These are phyloP conservation scores for Hymenoscyphus albidus DNA, from an alignment of 2,329 filamentous ascomycete species.

Conservation along the genomic window DNA sequence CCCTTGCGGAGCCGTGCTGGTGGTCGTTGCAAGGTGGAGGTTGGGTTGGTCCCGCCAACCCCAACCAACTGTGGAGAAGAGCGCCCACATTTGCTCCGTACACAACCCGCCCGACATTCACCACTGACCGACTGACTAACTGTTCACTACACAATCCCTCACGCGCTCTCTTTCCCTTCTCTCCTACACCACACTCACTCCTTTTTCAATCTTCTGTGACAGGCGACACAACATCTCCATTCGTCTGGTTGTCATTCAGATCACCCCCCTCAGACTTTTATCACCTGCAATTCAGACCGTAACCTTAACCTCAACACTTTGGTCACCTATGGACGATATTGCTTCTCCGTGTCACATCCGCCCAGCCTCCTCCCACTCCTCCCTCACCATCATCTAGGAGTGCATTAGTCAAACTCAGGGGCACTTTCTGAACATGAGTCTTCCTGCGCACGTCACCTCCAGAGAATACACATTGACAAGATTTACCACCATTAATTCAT, in stretches of 20 bases:
- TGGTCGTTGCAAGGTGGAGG: not conserved
- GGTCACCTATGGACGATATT: not conserved
- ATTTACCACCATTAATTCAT: not conserved
- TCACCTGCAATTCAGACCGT: no score
- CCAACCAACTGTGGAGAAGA: no score
- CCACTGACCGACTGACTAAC: not conserved
- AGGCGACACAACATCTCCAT: not conserved
- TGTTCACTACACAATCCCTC: not conserved
- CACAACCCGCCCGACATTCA: not conserved
- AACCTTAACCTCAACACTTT: no score
- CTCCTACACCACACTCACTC: no score
- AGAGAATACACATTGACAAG: slow-evolving; percentile 1
- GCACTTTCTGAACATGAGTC: not conserved
- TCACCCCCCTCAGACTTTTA: not conserved
- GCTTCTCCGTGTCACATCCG: slow-evolving; percentile 1
- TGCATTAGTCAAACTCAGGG: not conserved
- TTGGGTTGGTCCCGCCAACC: not conserved
- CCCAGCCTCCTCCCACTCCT: not conserved
- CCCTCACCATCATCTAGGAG: not conserved
- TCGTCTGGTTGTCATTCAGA: not conserved
- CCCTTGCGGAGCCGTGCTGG: slow-evolving; percentile 1
- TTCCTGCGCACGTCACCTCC: not conserved
- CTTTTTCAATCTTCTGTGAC: not conserved
- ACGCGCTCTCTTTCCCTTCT: no score
- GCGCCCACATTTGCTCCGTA: not conserved